These are phyloP conservation scores for Serendipita sp. DNA, from an alignment of 768 basidiomycete species.

Conservation along the genomic window DNA sequence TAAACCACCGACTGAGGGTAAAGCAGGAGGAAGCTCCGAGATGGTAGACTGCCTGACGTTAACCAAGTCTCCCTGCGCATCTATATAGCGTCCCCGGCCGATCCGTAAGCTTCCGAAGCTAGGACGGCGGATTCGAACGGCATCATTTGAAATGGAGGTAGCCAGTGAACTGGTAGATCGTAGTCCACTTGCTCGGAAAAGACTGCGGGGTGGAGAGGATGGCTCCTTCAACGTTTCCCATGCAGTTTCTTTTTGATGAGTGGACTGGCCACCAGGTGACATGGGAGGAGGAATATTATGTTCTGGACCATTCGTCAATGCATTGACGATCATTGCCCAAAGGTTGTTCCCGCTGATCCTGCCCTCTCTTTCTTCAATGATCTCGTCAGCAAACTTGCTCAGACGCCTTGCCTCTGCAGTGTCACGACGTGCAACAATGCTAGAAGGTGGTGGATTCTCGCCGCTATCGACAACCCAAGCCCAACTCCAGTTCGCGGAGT, in stretches of 20 bases:
- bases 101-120: conserved; percentile 3
- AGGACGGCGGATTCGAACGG: background rate
- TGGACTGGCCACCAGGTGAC: background rate
- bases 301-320: conserved; percentile 39
- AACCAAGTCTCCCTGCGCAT: background rate
- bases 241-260: no score
- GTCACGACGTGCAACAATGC: conserved; percentile 79
- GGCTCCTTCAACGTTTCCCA: background rate
- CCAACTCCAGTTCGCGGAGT: conserved; percentile 54
- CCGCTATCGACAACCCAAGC: conserved; percentile 68
- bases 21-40: background rate
- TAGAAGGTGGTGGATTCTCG: conserved; percentile 80
- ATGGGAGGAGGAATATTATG: background rate
- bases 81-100: conserved; percentile 1
- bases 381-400: conserved; percentile 57
- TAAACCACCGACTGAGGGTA: background rate
- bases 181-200: background rate
- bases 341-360: conserved; percentile 51
- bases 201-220: background rate
- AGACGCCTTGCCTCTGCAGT: conserved; percentile 62
- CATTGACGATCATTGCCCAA: conserved; percentile 51
- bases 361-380: conserved; percentile 40
- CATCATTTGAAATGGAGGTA: conserved; percentile 2
- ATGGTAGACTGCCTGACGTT: background rate
- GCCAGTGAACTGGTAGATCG: conserved; percentile 1